These are phyloP conservation scores for Mycena belliarum DNA, from an alignment of 768 basidiomycete genomes.

Conservation along the genomic window DNA sequence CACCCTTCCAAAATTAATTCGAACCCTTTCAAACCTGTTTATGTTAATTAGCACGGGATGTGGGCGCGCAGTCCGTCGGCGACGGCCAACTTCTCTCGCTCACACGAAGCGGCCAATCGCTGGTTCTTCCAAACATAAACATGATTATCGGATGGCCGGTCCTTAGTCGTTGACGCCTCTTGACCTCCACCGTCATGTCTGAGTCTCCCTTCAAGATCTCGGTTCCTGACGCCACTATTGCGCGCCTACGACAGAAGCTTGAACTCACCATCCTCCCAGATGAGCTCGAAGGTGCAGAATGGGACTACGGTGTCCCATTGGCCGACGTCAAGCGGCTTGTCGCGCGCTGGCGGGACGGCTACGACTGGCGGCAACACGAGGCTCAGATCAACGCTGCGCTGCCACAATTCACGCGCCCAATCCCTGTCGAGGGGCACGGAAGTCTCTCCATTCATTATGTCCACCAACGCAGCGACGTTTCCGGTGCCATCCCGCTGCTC, in stretches of 20 bases:
- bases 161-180: too few species aligned
- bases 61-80: too few species aligned
- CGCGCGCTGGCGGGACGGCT: constrained; percentile 11
- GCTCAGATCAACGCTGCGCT: constrained; percentile 8
- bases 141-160: too few species aligned
- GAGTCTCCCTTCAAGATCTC: constrained; percentile 11
- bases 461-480: constrained; percentile 3
- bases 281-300: constrained; percentile 10
- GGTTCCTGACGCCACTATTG: constrained; percentile 3
- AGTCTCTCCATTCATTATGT: constrained; percentile 9
- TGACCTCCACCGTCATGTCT: not conserved
- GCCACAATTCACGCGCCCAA: constrained; percentile 10
- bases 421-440: constrained; percentile 11
- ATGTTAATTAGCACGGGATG: too few species aligned
- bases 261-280: constrained; percentile 2
- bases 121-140: too few species aligned
- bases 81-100: too few species aligned
- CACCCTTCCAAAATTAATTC: too few species aligned
- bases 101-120: too few species aligned
- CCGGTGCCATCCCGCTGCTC: constrained; percentile 6
- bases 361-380: constrained; percentile 12
- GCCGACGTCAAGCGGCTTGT: constrained; percentile 8
- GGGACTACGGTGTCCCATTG: constrained; percentile 14
- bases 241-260: constrained; percentile 4
- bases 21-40: too few species aligned